Conservation (phyloP, 2,329 filamentous ascomycete species). For the Dryadomyces sulphureus region DNA sequence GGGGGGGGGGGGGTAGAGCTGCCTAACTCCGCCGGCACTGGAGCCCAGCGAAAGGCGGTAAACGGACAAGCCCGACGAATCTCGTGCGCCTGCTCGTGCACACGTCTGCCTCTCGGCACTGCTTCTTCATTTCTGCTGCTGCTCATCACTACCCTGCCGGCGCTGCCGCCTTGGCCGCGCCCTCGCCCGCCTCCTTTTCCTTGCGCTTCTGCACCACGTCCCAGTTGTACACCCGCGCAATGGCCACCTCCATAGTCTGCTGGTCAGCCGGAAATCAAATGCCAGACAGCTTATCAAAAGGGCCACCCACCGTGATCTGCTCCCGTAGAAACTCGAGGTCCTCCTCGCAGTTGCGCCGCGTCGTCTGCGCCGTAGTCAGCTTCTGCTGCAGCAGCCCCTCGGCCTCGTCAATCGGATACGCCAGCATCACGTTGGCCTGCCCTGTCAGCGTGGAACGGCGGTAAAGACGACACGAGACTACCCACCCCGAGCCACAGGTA, state of each 20-base stretch:
- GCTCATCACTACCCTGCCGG: conserved; percentile 15
- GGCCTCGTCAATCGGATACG: conserved; percentile 83
- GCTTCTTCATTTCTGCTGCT: too few relatives aligned
- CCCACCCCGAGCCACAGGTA: conserved; percentile 89
- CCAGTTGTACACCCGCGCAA: conserved; percentile 98
- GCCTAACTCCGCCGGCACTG: too few relatives aligned
- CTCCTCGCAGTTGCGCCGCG: conserved; percentile 79
- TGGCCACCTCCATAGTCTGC: conserved; percentile 90
- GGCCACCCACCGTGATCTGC: conserved; percentile 88
- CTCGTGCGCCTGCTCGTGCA: too few relatives aligned
- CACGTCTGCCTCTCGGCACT: too few relatives aligned
- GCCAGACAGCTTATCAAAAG: not conserved
- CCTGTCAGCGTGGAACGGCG: not conserved
- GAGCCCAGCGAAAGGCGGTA: too few relatives aligned
- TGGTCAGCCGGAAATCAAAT: not conserved
- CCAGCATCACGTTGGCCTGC: conserved; percentile 90
- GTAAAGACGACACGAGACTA: conserved; percentile 7
- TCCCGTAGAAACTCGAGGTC: conserved; percentile 90
- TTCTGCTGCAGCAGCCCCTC: conserved; percentile 65
- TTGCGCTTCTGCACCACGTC: conserved; percentile 92
- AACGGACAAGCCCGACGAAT: too few relatives aligned
- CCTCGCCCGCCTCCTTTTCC: conserved; percentile 57
- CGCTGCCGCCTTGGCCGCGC: conserved; percentile 23
- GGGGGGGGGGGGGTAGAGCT: too few relatives aligned
- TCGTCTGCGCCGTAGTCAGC: conserved; percentile 63